phyloP scores from a whole-genome alignment of 441 rosid genomes.

The Erodium trifolium region DNA sequence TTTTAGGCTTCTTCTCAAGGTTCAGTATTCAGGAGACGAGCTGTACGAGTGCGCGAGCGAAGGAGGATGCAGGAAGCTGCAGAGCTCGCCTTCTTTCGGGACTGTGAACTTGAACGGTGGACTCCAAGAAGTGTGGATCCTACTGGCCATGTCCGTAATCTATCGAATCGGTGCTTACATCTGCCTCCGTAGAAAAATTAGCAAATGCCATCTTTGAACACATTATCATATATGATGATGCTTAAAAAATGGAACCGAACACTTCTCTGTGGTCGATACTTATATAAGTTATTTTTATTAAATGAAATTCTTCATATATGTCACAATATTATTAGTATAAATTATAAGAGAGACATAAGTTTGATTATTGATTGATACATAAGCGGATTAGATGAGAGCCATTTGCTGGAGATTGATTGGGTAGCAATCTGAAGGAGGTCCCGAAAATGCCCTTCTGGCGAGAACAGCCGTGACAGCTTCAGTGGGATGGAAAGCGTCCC shows the following conservation, averaged over 20 bases:
- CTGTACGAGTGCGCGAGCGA: conserved; percentile 60
- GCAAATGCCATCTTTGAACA: conserved; percentile 46
- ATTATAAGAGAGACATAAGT: too few species aligned
- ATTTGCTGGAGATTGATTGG: conserved; percentile 45
- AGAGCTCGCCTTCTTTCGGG: conserved; percentile 75
- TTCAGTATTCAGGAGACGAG: conserved; percentile 65
- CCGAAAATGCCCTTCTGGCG: conserved; percentile 38
- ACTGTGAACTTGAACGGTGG: conserved; percentile 72
- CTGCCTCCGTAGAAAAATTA: conserved; percentile 63
- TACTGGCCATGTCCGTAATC: conserved; percentile 69
- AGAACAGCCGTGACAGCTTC: conserved; percentile 44
- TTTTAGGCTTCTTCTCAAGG: conserved; percentile 72
- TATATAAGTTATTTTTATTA: too few species aligned
- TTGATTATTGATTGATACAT: too few species aligned
- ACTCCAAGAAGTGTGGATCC: conserved; percentile 76
- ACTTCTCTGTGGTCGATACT: too few species aligned
- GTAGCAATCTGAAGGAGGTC: conserved; percentile 42
- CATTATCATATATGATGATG: too few species aligned
- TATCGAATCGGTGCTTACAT: conserved; percentile 61
- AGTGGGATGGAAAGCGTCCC: conserved; percentile 55
- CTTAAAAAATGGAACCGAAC: too few species aligned
- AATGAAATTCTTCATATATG: too few species aligned
- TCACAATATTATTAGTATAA: too few species aligned
- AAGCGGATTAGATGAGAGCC: conserved; percentile 20
- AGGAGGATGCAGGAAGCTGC: conserved; percentile 64